phyloP scores from a whole-genome alignment of 306 rosid species.

The Bauhinia variegata region DNA sequence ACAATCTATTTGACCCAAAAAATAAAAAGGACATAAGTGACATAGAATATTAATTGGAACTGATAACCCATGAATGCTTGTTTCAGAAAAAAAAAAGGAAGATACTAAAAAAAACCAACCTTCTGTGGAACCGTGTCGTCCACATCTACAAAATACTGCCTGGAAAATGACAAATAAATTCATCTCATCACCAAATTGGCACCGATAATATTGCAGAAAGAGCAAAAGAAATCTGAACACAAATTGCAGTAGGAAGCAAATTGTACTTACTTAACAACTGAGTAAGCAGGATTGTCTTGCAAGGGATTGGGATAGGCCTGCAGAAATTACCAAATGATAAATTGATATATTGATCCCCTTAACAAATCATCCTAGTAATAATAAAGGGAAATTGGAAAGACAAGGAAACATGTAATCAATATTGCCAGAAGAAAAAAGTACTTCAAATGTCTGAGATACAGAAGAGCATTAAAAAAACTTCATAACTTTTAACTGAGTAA shows the following conservation, averaged over 20 bases:
- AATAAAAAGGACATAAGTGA: neutral
- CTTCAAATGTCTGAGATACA: too few species aligned
- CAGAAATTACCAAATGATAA: slow-evolving; percentile 29
- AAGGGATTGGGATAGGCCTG: slow-evolving; percentile 86
- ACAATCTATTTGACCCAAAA: slow-evolving; percentile 54
- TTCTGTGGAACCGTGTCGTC: slow-evolving; percentile 83
- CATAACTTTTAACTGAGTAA: too few species aligned
- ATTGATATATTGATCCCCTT: neutral
- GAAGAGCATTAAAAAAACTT: too few species aligned
- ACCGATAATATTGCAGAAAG: neutral
- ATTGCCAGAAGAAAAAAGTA: too few species aligned
- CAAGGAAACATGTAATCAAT: too few species aligned
- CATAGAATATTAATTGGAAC: slow-evolving; percentile 5
- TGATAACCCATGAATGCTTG: neutral
- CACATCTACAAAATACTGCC: slow-evolving; percentile 90
- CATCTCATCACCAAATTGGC: neutral
- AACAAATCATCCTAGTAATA: neutral
- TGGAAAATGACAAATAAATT: slow-evolving; percentile 43
- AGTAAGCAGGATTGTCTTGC: slow-evolving; percentile 91
- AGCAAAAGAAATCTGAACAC: neutral
- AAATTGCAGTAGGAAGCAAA: neutral
- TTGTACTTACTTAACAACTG: slow-evolving; percentile 79
- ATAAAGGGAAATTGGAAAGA: neutral
- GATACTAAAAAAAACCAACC: slow-evolving; percentile 51
- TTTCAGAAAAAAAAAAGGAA: slow-evolving; percentile 15